A percentile compares a stretch with the other conserved stretches of the same genome.
Evolutionary conservation across 257 asterid genomes (phyloP).

Genomic region (Plantago ovata): DNA sequence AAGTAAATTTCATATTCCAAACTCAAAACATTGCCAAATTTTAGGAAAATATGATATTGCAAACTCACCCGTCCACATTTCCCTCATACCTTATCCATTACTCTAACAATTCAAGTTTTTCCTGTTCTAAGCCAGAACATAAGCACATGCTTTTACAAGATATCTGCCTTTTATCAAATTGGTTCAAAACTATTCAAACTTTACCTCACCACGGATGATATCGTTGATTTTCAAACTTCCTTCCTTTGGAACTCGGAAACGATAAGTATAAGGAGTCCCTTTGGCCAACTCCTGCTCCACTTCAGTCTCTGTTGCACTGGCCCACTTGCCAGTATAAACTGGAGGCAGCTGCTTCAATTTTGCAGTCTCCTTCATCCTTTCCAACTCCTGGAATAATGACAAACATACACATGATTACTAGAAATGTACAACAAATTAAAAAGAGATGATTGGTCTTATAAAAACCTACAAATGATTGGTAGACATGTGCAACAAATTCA

Average conservation of each 20-base stretch:
- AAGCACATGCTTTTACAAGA: neutral
- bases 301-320: constrained; percentile 63
- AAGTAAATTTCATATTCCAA: too few species aligned
- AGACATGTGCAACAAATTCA: constrained; percentile 4
- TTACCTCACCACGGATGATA: constrained; percentile 93
- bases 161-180: constrained; percentile 3
- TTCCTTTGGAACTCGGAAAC: constrained; percentile 85
- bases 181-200: neutral
- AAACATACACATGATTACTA: constrained; percentile 1
- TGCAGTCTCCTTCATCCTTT: constrained; percentile 85
- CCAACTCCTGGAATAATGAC: constrained; percentile 59
- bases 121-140: neutral
- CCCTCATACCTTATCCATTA: too few species aligned
- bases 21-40: too few species aligned
- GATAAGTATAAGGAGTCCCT: constrained; percentile 79
- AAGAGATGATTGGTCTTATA: too few species aligned
- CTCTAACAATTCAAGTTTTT: neutral
- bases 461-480: neutral
- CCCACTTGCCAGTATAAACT: constrained; percentile 88
- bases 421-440: constrained; percentile 1
- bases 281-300: constrained; percentile 68
- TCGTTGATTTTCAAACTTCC: constrained; percentile 76
- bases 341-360: constrained; percentile 86
- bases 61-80: too few species aligned
- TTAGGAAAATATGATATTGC: too few species aligned